Evolutionary conservation across 441 rosid genomes (phyloP), one percentile per base, ranked within the genome.

Genomic region (Gossypium schwendimanii): DNA sequence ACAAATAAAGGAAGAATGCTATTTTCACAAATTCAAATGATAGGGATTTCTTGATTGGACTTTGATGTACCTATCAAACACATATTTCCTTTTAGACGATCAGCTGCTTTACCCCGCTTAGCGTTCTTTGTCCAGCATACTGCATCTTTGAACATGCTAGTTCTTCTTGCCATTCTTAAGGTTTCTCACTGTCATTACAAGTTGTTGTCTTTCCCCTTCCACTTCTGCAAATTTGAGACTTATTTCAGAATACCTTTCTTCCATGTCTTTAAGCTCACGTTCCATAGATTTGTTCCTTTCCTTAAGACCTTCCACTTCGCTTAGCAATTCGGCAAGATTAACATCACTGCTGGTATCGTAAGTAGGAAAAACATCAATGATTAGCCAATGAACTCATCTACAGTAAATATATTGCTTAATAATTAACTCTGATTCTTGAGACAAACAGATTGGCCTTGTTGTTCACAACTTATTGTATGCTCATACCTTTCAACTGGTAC

Each of bases 221-320:
- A 84, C 87, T 70, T 77, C 83, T 45, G 87, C 87, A 67, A 84
- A 84, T 67, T 77, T 80, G 52, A 84, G 85, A 45, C 87, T 84
- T 71, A 80, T 74, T 58, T 84, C 87, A n/a, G 85, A 80, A 76
- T 84, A 84, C 60, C 83, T 81, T 57, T 73, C 71, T 54, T 73
- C 64, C 71, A 73, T 73, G 41, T 73, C 76, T 65, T 73, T 73
- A 49, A 73, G 76, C 71, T 73, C 76, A 65, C 28, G 18, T 11
- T 65, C 71, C 76, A 73, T 73, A 15, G 64, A 14, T 55, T 54
- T 65, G 36, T 73, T 73, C 58, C 64, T 73, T 57, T 73, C 76
- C 71, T 55, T 64, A 8, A 73, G 76, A 23, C 36, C 33, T 55
- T 68, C 71, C 64, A 73, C 70, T 73, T 73, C 76, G 10, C 62